Evolutionary conservation across 257 asterid genomes (phyloP).

Genomic region (Thymus mandschuricus): DNA sequence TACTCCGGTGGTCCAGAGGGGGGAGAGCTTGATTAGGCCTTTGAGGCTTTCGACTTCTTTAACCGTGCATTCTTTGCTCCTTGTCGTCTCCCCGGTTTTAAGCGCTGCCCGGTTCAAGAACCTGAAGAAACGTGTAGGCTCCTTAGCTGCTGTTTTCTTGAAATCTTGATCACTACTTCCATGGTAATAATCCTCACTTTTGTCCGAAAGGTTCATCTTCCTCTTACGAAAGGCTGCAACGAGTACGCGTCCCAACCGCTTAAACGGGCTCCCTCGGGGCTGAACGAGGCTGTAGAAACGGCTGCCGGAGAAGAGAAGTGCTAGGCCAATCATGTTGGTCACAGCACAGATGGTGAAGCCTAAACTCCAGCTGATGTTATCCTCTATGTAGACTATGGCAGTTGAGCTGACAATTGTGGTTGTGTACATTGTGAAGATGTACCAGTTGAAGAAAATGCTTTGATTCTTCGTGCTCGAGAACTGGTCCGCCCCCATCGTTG

Average conservation of each 20-base stretch:
- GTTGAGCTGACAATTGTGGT: constrained; percentile 56
- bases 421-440: constrained; percentile 56
- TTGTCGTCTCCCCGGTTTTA: constrained; percentile 33
- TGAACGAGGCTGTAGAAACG: constrained; percentile 44
- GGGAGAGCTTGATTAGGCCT: constrained; percentile 56
- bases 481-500: constrained; percentile 76
- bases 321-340: constrained; percentile 53
- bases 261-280: constrained; percentile 67
- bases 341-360: constrained; percentile 53
- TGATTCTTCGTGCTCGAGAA: constrained; percentile 48
- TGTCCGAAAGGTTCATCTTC: constrained; percentile 37
- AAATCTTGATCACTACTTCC: constrained; percentile 25
- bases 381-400: constrained; percentile 56
- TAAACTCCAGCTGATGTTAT: constrained; percentile 55
- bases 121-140: constrained; percentile 42
- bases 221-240: constrained; percentile 57
- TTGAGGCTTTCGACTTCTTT: constrained; percentile 70
- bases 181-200: constrained; percentile 51
- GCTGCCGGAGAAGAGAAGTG: constrained; percentile 45
- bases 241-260: constrained; percentile 52
- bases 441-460: constrained; percentile 66
- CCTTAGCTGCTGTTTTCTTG: constrained; percentile 12
- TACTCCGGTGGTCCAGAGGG: constrained; percentile 72
- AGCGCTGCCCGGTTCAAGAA: constrained; percentile 72
- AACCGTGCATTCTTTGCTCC: constrained; percentile 39